Percentiles rank a stretch among this genome's conserved stretches.
Conservation (phyloP, 345 rosid species). For the Salix brachista region DNA sequence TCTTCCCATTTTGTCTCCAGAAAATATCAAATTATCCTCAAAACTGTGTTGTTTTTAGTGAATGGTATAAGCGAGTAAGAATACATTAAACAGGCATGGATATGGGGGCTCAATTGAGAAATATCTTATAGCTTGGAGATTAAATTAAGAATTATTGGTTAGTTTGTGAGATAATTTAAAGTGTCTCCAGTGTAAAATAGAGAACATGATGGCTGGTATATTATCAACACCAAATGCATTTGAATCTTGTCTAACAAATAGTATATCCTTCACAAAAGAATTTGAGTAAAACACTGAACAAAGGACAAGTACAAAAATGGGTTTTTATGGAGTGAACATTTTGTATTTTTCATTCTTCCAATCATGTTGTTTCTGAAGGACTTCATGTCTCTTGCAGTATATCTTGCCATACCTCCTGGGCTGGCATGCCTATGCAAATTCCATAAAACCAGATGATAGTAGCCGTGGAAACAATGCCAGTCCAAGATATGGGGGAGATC, state of each 20-base stretch:
- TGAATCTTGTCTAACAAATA: background rate
- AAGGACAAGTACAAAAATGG: background rate
- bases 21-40: background rate
- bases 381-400: slow-evolving; percentile 42
- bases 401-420: slow-evolving; percentile 76
- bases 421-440: slow-evolving; percentile 68
- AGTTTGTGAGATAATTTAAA: background rate
- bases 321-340: background rate
- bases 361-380: background rate
- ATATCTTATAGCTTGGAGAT: background rate
- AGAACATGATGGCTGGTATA: background rate
- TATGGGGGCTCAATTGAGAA: background rate
- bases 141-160: background rate
- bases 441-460: slow-evolving; percentile 50
- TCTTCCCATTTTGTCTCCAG: too few species aligned
- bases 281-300: background rate
- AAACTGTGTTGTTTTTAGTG: background rate
- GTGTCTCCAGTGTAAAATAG: background rate
- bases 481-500: slow-evolving; percentile 68
- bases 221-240: background rate
- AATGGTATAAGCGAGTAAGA: background rate
- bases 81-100: background rate
- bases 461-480: slow-evolving; percentile 40
- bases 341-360: background rate
- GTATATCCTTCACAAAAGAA: background rate